Evolutionary conservation across 2,329 filamentous ascomycete genomes (phyloP), one percentile per base, ranked within the genome.

Genomic region (Ophiostoma australiae): DNA sequence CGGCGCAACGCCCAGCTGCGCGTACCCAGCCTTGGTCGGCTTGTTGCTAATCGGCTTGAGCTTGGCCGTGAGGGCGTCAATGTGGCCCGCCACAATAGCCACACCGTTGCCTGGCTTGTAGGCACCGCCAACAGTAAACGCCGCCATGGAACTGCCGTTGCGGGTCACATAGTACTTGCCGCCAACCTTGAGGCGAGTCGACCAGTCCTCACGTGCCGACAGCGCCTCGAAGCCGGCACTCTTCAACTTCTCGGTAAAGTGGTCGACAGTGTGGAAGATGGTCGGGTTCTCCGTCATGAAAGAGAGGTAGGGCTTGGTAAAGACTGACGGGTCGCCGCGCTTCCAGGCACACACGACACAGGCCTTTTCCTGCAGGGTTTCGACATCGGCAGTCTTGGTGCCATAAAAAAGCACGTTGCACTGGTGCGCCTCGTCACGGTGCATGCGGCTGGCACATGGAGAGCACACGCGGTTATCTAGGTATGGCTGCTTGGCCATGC

Each of bases 261-360:
- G 87, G 72, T 89, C 86, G 37, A 97, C 93, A 1, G 92, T 89
- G 77, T 99, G 95, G 80, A 97, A 99, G 67, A 97, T 91, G 10
- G 95, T 98, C 0, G 95, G 95, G 78, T 97, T 97, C 73, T 91
- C 86, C 65, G 89, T 91, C 82, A 98, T 86, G 78, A 97, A 98
- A 69, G 92, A 86, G 78, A 91, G 90, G 79, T 97, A 97, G 0
- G 93, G 92, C 80, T 93, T 85, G 10, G 92, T 91, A 79, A 93
- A 97, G 72, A 84, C 84, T 76, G 89, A 88, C 4, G 88, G 86
- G 70, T 82, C 81, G 74, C 80, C 77, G 70, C 81, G 78, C 73
- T 77, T 77, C 65, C 80, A 75, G 70, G 78, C 76, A 76, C 81
- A 82, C 67, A 82, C 76, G 20, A 75, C 77, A 71, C 81, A 83